A percentile compares a stretch with the other conserved stretches of the same genome.
These are phyloP conservation scores for Raddia guianensis DNA, from an alignment of 176 grass and related monocot genomes.

Conservation along the genomic window DNA sequence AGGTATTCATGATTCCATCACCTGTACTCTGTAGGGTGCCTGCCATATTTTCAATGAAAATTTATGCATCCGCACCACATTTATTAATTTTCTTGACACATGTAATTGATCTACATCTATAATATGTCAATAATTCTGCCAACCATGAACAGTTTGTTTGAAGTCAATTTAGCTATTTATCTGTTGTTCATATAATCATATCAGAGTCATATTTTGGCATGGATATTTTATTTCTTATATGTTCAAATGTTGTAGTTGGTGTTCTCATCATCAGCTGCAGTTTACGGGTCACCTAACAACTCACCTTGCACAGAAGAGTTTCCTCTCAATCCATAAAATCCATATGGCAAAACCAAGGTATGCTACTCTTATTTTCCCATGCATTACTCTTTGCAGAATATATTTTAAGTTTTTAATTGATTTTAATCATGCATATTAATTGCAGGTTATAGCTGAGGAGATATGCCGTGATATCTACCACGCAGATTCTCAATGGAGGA, in stretches of 20 bases:
- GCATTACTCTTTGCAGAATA: not conserved
- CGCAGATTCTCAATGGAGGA: conserved; percentile 83
- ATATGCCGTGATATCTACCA: conserved; percentile 84
- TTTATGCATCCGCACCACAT: not conserved
- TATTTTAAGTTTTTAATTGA: conserved; percentile 37
- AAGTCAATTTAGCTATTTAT: conserved; percentile 14
- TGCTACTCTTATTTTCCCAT: conserved; percentile 38
- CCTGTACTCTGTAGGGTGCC: too few relatives aligned
- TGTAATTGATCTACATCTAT: not conserved
- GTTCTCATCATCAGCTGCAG: conserved; percentile 95
- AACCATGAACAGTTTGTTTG: conserved; percentile 14
- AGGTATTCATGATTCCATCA: conserved; percentile 46
- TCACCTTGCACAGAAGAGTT: conserved; percentile 94
- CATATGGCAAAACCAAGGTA: conserved; percentile 96
- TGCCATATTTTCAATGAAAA: too few relatives aligned
- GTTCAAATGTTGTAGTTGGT: conserved; percentile 74
- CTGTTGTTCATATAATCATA: conserved; percentile 6
- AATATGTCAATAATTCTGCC: not conserved
- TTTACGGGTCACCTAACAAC: conserved; percentile 89
- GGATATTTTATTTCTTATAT: conserved; percentile 2
- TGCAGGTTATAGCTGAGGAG: conserved; percentile 89
- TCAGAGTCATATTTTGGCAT: conserved; percentile 22
- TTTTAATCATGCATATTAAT: conserved; percentile 38
- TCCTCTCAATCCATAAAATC: conserved; percentile 82
- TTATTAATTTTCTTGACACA: conserved; percentile 2